phyloP scores from a whole-genome alignment of 1,284 basidiomycete species.

The Puccinia brachypodii region DNA sequence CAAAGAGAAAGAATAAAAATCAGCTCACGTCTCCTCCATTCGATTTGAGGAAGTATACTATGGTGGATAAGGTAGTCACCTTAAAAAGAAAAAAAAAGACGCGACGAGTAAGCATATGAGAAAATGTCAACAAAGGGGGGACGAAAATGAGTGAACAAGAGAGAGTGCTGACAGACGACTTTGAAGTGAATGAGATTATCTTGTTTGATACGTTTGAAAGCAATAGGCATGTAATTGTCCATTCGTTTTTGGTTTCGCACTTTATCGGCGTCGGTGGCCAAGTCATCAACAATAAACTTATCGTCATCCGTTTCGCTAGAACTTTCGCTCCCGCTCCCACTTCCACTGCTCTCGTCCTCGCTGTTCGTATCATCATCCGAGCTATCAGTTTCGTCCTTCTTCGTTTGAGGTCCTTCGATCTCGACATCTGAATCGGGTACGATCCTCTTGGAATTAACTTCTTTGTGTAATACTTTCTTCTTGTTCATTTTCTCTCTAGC shows the following conservation, averaged over 20 bases:
- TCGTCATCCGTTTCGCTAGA: conserved; percentile 36
- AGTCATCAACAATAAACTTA: conserved; percentile 40
- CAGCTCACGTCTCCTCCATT: conserved; percentile 33
- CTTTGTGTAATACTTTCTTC: conserved; percentile 19
- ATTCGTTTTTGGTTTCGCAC: conserved; percentile 8
- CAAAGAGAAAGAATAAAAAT: neutral
- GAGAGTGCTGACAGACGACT: conserved; percentile 31
- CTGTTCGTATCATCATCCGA: neutral
- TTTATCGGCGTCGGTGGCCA: conserved; percentile 2
- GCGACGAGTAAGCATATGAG: neutral
- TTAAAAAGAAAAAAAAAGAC: neutral
- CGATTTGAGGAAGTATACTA: conserved; percentile 33
- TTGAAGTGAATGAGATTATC: conserved; percentile 32
- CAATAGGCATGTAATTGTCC: neutral
- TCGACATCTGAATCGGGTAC: conserved; percentile 41
- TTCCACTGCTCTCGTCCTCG: neutral
- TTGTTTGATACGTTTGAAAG: neutral
- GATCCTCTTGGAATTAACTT: conserved; percentile 31
- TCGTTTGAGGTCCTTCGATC: neutral
- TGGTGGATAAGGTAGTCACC: conserved; percentile 26
- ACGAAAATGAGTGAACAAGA: neutral
- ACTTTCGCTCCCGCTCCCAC: neutral
- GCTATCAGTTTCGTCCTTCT: neutral
- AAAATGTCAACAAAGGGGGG: neutral
- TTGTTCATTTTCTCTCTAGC: neutral